Conservation (phyloP, 1,139 yeast species). For the Candida sp. region DNA sequence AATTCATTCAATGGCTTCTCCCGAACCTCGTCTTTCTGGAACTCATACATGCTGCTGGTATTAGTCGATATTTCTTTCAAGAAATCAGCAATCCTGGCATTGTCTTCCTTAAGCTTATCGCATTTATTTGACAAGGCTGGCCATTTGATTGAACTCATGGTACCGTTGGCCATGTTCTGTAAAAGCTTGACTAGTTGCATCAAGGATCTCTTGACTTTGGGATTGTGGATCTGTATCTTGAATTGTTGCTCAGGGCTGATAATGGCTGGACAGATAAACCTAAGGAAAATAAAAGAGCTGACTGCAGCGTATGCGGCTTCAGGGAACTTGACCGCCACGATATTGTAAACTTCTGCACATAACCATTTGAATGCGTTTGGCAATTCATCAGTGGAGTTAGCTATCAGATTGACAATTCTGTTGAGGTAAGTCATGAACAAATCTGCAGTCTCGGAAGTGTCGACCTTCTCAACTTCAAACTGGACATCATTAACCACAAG, state of each 20-base stretch:
- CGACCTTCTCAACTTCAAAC: conserved; percentile 71
- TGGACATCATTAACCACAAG: conserved; percentile 52
- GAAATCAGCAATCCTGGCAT: conserved; percentile 50
- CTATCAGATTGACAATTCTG: conserved; percentile 64
- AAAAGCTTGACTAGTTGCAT: conserved; percentile 85
- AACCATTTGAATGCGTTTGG: conserved; percentile 80
- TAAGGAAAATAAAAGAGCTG: conserved; percentile 85
- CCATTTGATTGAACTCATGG: conserved; percentile 63
- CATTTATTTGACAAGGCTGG: conserved; percentile 49
- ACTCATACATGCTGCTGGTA: conserved; percentile 29
- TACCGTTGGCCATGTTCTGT: conserved; percentile 88
- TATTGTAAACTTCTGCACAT: conserved; percentile 69
- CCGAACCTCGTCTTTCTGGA: conserved; percentile 18
- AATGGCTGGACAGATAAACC: conserved; percentile 91
- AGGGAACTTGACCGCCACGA: conserved; percentile 70
- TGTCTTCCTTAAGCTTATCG: conserved; percentile 49
- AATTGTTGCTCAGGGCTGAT: conserved; percentile 81
- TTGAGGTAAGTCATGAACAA: conserved; percentile 62
- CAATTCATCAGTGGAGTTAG: conserved; percentile 55
- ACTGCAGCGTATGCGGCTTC: conserved; percentile 74
- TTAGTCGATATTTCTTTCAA: conserved; percentile 31
- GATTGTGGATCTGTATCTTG: conserved; percentile 48
- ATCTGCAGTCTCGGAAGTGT: conserved; percentile 36
- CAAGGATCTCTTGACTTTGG: conserved; percentile 68
- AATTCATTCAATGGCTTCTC: conserved; percentile 49